phyloP scores from a whole-genome alignment of 768 basidiomycete genomes.

The Amanita rimosa region DNA sequence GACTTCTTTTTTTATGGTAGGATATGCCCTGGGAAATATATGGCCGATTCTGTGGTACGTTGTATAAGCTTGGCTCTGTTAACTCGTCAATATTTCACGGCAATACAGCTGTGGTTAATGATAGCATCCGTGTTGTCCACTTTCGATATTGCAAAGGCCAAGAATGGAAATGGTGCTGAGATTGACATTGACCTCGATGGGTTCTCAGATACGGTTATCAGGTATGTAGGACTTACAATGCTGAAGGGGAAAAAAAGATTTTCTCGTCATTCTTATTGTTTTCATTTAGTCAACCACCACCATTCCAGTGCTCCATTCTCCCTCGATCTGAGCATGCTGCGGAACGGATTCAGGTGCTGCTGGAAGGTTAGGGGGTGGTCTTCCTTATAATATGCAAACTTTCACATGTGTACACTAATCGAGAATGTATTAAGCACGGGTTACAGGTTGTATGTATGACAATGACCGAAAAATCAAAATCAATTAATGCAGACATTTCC shows the following conservation, averaged over 20 bases:
- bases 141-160: neutral
- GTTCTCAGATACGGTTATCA: neutral
- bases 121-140: neutral
- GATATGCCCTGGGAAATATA: slow-evolving; percentile 16
- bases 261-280: neutral
- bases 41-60: slow-evolving; percentile 12
- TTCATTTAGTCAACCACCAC: neutral
- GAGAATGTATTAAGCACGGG: too few species aligned
- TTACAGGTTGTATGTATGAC: too few species aligned
- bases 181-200: neutral
- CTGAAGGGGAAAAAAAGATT: too few species aligned
- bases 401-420: too few species aligned
- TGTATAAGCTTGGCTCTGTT: neutral
- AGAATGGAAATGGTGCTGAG: neutral
- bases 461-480: too few species aligned
- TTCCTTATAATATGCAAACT: too few species aligned
- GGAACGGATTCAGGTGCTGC: too few species aligned
- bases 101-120: neutral
- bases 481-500: too few species aligned
- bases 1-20: neutral
- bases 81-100: too few species aligned
- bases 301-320: neutral
- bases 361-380: too few species aligned
- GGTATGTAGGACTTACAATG: neutral
- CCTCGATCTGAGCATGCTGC: neutral